phyloP scores from a whole-genome alignment of 768 basidiomycete genomes.

The Leccinum incarnatum region DNA sequence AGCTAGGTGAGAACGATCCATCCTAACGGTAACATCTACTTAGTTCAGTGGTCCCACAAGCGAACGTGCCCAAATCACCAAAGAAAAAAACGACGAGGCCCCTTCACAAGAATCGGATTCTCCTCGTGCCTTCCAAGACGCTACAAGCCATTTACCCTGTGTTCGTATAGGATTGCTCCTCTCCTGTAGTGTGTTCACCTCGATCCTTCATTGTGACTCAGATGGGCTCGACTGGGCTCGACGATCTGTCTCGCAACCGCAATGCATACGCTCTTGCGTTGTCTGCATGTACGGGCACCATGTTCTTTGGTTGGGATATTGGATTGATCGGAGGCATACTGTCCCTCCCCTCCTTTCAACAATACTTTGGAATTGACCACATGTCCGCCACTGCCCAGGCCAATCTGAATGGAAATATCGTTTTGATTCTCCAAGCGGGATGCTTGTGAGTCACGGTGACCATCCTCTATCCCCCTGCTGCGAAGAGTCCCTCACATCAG shows the following conservation, averaged over 20 bases:
- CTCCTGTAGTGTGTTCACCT: not conserved
- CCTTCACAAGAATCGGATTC: too few species aligned
- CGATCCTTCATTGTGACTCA: not conserved
- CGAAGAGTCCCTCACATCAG: not conserved
- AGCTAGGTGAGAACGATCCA: too few species aligned
- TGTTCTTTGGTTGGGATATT: conserved; percentile 52
- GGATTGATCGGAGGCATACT: conserved; percentile 51
- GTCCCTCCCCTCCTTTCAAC: conserved; percentile 34
- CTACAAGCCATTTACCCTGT: too few species aligned
- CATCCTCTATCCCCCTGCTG: too few species aligned
- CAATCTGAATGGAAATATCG: conserved; percentile 48
- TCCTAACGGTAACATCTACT: not conserved
- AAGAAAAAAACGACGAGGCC: too few species aligned
- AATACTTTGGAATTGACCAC: conserved; percentile 34
- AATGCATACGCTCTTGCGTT: conserved; percentile 47
- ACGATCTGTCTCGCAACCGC: conserved; percentile 31
- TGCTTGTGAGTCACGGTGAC: conserved; percentile 44
- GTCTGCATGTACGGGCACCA: conserved; percentile 47
- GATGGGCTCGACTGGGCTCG: conserved; percentile 27
- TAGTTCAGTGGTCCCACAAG: too few species aligned
- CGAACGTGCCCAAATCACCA: too few species aligned
- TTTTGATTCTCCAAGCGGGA: conserved; percentile 47
- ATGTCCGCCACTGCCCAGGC: conserved; percentile 36
- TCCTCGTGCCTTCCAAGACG: too few species aligned
- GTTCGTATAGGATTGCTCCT: not conserved